Conservation (phyloP, 768 basidiomycete species). For the Trametes meyenii region DNA sequence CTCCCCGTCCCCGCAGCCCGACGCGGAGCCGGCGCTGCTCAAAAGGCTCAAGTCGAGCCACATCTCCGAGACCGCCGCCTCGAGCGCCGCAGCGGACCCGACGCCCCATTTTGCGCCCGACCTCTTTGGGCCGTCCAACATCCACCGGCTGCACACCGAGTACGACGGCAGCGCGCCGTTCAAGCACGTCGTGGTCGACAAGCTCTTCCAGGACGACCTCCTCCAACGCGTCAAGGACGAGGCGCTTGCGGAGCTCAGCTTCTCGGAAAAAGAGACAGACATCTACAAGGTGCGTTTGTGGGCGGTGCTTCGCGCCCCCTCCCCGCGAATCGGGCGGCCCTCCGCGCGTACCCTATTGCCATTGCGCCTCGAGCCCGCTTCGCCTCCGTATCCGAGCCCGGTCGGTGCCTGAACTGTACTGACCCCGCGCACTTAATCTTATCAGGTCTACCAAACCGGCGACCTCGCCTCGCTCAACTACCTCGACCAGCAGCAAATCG, state of each 20-base stretch:
- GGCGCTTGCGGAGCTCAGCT: conserved; percentile 74
- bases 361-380: not conserved
- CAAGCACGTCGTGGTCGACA: conserved; percentile 80
- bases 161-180: conserved; percentile 72
- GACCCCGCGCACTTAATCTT: not conserved
- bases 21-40: conserved; percentile 38
- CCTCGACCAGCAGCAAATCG: conserved; percentile 75
- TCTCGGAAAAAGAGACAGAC: conserved; percentile 95
- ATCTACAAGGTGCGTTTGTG: conserved; percentile 81
- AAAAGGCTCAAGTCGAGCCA: conserved; percentile 46
- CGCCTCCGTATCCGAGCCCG: not conserved
- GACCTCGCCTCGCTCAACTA: conserved; percentile 93
- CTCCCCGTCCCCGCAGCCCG: conserved; percentile 43
- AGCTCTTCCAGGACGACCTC: conserved; percentile 83
- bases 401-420: conserved; percentile 1
- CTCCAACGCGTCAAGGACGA: conserved; percentile 83
- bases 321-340: not conserved
- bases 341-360: not conserved
- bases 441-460: conserved; percentile 95
- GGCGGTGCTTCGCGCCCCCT: conserved; percentile 3
- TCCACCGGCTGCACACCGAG: conserved; percentile 53
- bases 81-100: conserved; percentile 28
- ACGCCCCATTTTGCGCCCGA: conserved; percentile 49
- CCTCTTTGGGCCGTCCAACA: conserved; percentile 59
- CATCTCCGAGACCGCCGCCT: conserved; percentile 23